Base-by-base conservation (phyloP, 2,329 filamentous ascomycete genomes). In the Diplodia sapinea region DNA sequence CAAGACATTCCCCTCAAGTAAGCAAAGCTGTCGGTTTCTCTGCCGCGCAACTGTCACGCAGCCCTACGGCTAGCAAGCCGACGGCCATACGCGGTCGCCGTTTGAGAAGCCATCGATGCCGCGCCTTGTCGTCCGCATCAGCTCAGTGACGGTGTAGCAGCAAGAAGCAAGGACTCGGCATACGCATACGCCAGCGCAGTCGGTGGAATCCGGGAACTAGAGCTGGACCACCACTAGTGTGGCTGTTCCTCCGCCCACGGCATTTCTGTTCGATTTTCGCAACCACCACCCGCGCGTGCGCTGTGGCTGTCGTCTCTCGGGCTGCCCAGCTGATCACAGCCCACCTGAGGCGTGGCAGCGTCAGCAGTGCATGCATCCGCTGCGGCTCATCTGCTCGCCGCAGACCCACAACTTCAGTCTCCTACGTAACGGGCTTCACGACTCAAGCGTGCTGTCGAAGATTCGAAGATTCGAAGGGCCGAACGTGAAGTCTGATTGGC, bases 311-410 rank as follows among this genome's bases (percentile, higher is more conserved):
- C 15, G 52, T 55, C 33, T 36, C 13, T n/a, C 54, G 13, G 13
- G 38, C 23, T 20, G 57, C 40, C 57, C 40, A 61, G 57, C 43
- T 63, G 43, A 63, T 47, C 59, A 51, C 38, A 49, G 4, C 59
- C 59, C 26, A n/a, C 59, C 47, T n/a, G 59, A n/a, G 33, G 59
- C 31, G 59, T 63, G 57, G 43, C 38, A 49, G 59, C 56, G 23
- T 36, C 50, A 63, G 59, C 59, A 51, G 43, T 8, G 29, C 55
- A 40, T 43, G 57, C 57, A 50, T 62, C 57, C 49, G 26, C 57
- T 62, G 57, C 57, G 57, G 57, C 57, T 62, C 59, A 63, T 63
- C 47, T 12, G 29, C 47, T 36, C 31, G 29, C 47, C 50, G 57
- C 43, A 36, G 40, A 50, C 57, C 57, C 57, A 62, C 57, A 62